Evolutionary conservation across 768 basidiomycete genomes (phyloP), one percentile per base, ranked within the genome.

Genomic region (Boletus reticulatus): DNA sequence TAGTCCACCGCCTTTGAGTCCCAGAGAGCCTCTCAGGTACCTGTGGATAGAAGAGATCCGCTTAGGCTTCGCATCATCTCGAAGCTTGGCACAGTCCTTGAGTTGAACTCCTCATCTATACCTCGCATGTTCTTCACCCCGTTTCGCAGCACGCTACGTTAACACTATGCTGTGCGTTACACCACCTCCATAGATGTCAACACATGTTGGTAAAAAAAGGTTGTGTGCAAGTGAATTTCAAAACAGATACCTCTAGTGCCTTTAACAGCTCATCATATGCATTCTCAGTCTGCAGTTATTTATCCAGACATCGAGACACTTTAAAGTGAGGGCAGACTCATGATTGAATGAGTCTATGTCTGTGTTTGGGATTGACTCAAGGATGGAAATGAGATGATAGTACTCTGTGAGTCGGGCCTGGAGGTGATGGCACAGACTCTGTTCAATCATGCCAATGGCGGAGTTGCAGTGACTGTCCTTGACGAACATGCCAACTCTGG

Each of bases 261-360:
- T 63, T 96, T 93, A 2, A 96, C 92, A 58, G 58, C 91, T 96
- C 96, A 98, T 98, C 90, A 98, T 91, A 50, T 92, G 81, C 92
- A 98, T 90, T 60, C 95, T 80, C 57, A 98, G 73, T 60, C 87
- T 81, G 85, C 92, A 94, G 45, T 99, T 95, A 63, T 91, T 92
- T 24, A 96, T 87, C 95, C 95, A 98, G 3, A 94, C 89, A 54
- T 95, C 89, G 31, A 98, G 75, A 20, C 95, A 79, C 62, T 88
- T 82, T 44, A 98, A 69, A 0, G 95, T 97, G 60, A 99, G 75
- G 0, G 85, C 84, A 4, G 84, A 84, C 54, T 84, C 82, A 59
- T 84, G 79, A 31, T 59, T 58, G 36, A 50, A 38, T 4, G 38
- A 20, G 46, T 61, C 60, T 31, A 51, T 22, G 41, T 64, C 59